Evolutionary conservation across 139 green algal species (phyloP).

Genomic region (Micromonas commoda): DNA sequence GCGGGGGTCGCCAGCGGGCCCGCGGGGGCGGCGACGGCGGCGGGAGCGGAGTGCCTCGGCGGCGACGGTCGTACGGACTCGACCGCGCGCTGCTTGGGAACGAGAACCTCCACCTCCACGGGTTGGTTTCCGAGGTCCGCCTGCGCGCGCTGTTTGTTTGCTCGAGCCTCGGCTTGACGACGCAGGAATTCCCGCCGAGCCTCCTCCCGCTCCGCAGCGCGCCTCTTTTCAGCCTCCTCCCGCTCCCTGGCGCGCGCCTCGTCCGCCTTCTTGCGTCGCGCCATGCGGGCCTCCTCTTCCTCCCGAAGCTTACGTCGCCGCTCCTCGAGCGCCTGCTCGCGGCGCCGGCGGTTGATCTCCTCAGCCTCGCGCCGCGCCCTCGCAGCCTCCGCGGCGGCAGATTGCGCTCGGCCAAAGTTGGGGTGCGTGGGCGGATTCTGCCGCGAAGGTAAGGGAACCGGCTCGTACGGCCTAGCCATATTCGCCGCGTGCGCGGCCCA

Average conservation of each 20-base stretch:
- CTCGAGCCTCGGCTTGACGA: not conserved
- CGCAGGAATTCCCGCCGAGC: not conserved
- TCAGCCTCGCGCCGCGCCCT: not conserved
- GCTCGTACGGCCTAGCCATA: too few species aligned
- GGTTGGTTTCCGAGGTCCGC: not conserved
- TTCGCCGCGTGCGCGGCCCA: too few species aligned
- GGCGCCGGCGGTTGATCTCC: not conserved
- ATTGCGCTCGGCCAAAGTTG: not conserved
- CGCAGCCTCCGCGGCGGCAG: not conserved
- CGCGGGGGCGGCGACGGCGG: too few species aligned
- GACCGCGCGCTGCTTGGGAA: too few species aligned
- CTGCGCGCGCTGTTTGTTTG: not conserved
- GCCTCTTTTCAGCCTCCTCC: not conserved
- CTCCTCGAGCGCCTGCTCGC: not conserved
- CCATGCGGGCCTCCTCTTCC: not conserved
- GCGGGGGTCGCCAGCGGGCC: too few species aligned
- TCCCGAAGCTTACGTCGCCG: not conserved
- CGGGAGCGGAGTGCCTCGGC: too few species aligned
- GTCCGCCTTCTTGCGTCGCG: not conserved
- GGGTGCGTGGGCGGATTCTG: not conserved
- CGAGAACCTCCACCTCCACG: not conserved
- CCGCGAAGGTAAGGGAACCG: too few species aligned
- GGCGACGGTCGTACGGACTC: too few species aligned
- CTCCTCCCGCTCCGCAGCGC: not conserved
- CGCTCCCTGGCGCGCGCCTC: not conserved